Conservation (phyloP, 2,329 filamentous ascomycete genomes). For the Fusarium decemcellulare region DNA sequence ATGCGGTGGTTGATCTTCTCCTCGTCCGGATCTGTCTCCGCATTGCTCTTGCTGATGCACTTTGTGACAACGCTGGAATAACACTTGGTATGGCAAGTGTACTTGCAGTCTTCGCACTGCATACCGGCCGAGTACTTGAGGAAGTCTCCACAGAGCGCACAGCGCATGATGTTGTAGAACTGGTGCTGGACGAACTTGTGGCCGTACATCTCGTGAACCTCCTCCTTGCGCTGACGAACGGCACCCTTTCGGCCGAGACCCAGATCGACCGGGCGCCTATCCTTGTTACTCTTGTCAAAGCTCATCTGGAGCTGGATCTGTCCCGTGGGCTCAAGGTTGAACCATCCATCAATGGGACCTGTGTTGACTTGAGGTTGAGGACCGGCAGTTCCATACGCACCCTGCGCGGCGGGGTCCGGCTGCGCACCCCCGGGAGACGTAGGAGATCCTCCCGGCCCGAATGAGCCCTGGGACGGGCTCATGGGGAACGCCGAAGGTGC, state of each 20-base stretch:
- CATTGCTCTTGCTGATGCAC: slow-evolving; percentile 99
- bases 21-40: slow-evolving; percentile 97
- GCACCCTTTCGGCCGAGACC: slow-evolving; percentile 96
- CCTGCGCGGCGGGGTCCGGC: slow-evolving; percentile 45
- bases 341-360: slow-evolving; percentile 91
- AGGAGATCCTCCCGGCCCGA: slow-evolving; percentile 59
- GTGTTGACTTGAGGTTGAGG: slow-evolving; percentile 67
- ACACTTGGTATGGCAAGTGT: slow-evolving; percentile 98
- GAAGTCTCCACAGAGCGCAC: slow-evolving; percentile 96
- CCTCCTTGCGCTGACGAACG: slow-evolving; percentile 97
- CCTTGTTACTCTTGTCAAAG: slow-evolving; percentile 92
- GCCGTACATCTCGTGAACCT: slow-evolving; percentile 98
- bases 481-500: slow-evolving; percentile 71
- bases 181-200: slow-evolving; percentile 99
- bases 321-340: slow-evolving; percentile 94
- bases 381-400: slow-evolving; percentile 53
- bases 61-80: slow-evolving; percentile 98
- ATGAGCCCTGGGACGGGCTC: slow-evolving; percentile 61
- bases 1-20: slow-evolving; percentile 99
- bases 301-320: slow-evolving; percentile 92
- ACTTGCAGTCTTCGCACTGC: slow-evolving; percentile 99
- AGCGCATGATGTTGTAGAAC: slow-evolving; percentile 99
- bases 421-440: slow-evolving; percentile 56
- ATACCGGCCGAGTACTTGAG: slow-evolving; percentile 99
- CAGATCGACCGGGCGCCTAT: slow-evolving; percentile 85